phyloP scores from a whole-genome alignment of 495 filamentous ascomycete species.

The Lasiosphaeriaceae sp. region DNA sequence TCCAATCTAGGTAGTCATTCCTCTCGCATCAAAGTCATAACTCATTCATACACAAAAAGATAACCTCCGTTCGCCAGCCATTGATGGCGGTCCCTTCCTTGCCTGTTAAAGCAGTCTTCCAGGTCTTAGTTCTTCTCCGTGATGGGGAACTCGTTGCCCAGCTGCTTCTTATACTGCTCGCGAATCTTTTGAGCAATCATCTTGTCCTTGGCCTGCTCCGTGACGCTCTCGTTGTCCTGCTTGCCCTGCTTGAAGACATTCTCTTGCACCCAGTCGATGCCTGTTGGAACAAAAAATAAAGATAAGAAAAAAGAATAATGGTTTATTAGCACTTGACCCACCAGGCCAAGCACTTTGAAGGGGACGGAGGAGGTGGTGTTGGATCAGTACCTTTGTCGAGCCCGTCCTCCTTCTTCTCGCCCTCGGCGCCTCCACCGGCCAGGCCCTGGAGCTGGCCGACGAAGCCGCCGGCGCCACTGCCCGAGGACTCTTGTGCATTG shows the following conservation, averaged over 20 bases:
- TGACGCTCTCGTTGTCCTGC: slow-evolving; percentile 66
- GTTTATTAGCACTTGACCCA: slow-evolving; percentile 4
- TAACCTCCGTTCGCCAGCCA: too few species aligned
- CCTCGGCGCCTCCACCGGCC: slow-evolving; percentile 59
- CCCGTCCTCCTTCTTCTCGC: slow-evolving; percentile 67
- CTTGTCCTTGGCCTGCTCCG: slow-evolving; percentile 74
- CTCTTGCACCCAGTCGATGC: slow-evolving; percentile 65
- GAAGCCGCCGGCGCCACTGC: slow-evolving; percentile 30
- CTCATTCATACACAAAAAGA: too few species aligned
- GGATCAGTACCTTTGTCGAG: slow-evolving; percentile 57
- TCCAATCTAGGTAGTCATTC: too few species aligned
- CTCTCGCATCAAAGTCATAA: too few species aligned
- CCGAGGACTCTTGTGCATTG: slow-evolving; percentile 10
- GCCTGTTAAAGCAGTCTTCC: too few species aligned
- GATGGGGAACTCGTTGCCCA: slow-evolving; percentile 59
- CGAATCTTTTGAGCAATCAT: slow-evolving; percentile 61
- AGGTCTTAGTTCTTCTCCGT: too few species aligned
- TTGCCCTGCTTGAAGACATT: slow-evolving; percentile 58
- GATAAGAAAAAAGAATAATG: not conserved
- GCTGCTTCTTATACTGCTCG: slow-evolving; percentile 55
- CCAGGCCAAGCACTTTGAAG: slow-evolving; percentile 4
- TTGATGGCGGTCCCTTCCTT: too few species aligned
- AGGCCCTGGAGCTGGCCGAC: slow-evolving; percentile 56
- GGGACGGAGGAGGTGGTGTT: not conserved
- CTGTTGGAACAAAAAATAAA: too few species aligned